Conservation (phyloP, 805 yeast species). For the Pichia gijzeniarum region DNA sequence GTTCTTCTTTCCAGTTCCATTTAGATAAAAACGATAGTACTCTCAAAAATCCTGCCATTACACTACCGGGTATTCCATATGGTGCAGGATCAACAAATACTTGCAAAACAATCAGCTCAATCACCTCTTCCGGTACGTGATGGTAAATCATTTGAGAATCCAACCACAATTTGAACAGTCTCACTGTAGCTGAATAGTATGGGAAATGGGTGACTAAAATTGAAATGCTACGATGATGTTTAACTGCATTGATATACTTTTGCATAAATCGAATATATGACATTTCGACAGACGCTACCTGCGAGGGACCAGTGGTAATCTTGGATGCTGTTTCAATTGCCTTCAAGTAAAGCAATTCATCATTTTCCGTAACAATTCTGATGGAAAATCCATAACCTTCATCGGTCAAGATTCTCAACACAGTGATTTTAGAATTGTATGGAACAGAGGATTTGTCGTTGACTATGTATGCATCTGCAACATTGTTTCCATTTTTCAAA, state of each 20-base stretch:
- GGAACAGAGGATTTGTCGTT: constrained; percentile 62
- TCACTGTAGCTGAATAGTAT: constrained; percentile 68
- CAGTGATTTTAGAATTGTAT: constrained; percentile 50
- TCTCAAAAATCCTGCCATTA: constrained; percentile 75
- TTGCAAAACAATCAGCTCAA: constrained; percentile 76
- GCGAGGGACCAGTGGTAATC: constrained; percentile 39
- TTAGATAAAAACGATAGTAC: constrained; percentile 59
- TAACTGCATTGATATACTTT: constrained; percentile 57
- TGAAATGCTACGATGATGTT: constrained; percentile 76
- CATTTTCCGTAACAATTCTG: constrained; percentile 76
- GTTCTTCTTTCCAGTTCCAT: constrained; percentile 95
- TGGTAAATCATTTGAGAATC: constrained; percentile 69
- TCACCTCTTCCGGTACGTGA: constrained; percentile 70
- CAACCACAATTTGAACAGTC: constrained; percentile 86
- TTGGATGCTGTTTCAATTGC: constrained; percentile 53
- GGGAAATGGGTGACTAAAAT: constrained; percentile 67
- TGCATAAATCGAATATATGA: constrained; percentile 60
- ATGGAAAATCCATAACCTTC: constrained; percentile 85
- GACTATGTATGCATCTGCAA: constrained; percentile 44
- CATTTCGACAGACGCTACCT: constrained; percentile 51
- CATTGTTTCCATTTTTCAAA: constrained; percentile 32
- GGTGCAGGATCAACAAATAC: constrained; percentile 87
- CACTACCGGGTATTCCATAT: constrained; percentile 72
- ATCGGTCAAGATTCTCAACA: constrained; percentile 67
- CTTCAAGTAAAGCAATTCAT: constrained; percentile 64